A percentile compares a stretch with the other conserved stretches of the same genome.
Evolutionary conservation across 2,329 filamentous ascomycete genomes (phyloP).

Genomic region (Plenodomus biglobosus): DNA sequence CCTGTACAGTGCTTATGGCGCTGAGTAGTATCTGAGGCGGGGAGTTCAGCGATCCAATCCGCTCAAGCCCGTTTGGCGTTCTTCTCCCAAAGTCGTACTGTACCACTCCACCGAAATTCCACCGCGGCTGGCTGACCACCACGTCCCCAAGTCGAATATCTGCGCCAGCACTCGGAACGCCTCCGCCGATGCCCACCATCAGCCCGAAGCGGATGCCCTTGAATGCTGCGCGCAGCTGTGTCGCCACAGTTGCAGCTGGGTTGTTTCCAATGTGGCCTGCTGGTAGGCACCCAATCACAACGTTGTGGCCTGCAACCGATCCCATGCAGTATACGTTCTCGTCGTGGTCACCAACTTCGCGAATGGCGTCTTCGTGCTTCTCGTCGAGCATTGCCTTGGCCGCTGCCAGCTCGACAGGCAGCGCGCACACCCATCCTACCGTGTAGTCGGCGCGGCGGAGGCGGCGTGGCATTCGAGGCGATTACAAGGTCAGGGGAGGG

Average conservation of each 20-base stretch:
- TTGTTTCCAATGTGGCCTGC: slow-evolving; percentile 37
- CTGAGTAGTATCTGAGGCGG: slow-evolving; percentile 10
- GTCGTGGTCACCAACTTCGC: slow-evolving; percentile 28
- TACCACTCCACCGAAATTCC: slow-evolving; percentile 12
- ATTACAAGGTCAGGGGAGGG: not conserved
- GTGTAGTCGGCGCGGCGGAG: slow-evolving; percentile 13
- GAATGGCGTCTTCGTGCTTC: slow-evolving; percentile 13
- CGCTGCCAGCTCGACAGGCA: slow-evolving; percentile 14
- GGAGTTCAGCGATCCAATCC: slow-evolving; percentile 8
- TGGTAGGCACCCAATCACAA: slow-evolving; percentile 24
- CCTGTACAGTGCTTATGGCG: slow-evolving; percentile 3
- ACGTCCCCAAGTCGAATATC: slow-evolving; percentile 32
- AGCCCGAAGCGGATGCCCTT: slow-evolving; percentile 42
- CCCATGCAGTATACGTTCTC: slow-evolving; percentile 26
- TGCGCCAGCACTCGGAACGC: slow-evolving; percentile 17
- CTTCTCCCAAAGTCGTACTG: slow-evolving; percentile 27
- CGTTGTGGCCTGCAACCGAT: slow-evolving; percentile 33
- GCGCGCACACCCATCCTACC: slow-evolving; percentile 19
- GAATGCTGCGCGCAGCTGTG: slow-evolving; percentile 37
- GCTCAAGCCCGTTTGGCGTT: slow-evolving; percentile 11
- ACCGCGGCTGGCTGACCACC: slow-evolving; percentile 21
- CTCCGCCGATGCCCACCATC: slow-evolving; percentile 50
- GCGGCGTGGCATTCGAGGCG: slow-evolving; percentile 4
- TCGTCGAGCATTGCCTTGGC: slow-evolving; percentile 12
- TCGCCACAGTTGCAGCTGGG: slow-evolving; percentile 37